A percentile compares a stretch with the other conserved stretches of the same genome.
phyloP scores from a whole-genome alignment of 2,329 filamentous ascomycete species.

The Alternaria gansuensis region DNA sequence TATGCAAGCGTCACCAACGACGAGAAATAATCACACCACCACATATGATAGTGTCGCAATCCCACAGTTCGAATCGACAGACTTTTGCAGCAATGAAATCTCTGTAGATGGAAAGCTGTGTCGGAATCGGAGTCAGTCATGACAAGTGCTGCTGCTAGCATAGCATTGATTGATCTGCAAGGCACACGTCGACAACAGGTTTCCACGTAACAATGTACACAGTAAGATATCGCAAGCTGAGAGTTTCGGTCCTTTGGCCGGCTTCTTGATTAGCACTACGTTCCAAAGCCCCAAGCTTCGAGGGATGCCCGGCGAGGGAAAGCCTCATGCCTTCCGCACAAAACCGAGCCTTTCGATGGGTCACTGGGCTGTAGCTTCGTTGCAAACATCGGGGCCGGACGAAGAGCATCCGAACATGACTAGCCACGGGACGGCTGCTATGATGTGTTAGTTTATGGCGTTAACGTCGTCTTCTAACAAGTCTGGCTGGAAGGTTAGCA shows the following conservation, averaged over 20 bases:
- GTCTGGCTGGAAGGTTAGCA: constrained; percentile 3
- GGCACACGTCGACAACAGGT: not conserved
- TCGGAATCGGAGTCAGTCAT: not conserved
- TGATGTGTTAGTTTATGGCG: not conserved
- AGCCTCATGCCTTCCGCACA: constrained; percentile 14
- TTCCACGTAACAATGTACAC: not conserved
- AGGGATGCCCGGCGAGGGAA: constrained; percentile 6
- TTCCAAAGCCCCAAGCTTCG: constrained; percentile 8
- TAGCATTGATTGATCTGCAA: constrained; percentile 1
- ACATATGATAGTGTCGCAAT: too few species aligned
- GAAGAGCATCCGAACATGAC: not conserved
- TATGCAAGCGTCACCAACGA: not conserved
- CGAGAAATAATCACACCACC: not conserved
- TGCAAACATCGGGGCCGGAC: not conserved
- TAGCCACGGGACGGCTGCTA: not conserved
- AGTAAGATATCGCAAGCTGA: constrained; percentile 5
- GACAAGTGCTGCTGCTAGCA: not conserved
- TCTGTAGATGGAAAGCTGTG: not conserved
- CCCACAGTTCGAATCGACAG: too few species aligned
- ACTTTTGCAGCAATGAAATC: not conserved
- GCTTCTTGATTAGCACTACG: not conserved
- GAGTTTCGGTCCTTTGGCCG: constrained; percentile 1
- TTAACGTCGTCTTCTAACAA: constrained; percentile 1
- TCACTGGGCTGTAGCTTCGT: not conserved
- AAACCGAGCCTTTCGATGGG: constrained; percentile 10